Conservation (phyloP, 257 asterid genomes). For the Przewalskia tangutica region DNA sequence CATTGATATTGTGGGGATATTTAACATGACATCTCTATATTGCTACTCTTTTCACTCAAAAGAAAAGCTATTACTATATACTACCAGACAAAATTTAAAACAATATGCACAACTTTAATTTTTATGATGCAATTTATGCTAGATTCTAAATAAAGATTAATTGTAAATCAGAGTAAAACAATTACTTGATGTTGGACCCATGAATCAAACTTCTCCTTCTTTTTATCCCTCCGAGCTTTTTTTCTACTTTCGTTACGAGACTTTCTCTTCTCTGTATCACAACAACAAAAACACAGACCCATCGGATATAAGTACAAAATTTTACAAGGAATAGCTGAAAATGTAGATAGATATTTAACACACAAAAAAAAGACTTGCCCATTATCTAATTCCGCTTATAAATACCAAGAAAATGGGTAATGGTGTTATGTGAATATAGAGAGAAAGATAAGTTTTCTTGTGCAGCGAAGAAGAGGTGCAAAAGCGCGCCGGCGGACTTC, state of each 20-base stretch:
- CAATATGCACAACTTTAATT: background rate
- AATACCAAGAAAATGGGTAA: too few species aligned
- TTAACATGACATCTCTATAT: background rate
- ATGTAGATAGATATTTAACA: background rate
- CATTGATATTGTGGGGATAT: background rate
- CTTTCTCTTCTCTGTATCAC: conserved; percentile 6
- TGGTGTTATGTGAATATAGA: background rate
- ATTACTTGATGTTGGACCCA: conserved; percentile 44
- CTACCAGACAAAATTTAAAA: background rate
- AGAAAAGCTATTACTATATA: background rate
- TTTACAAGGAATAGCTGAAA: background rate
- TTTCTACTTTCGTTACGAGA: conserved; percentile 55
- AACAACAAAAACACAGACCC: too few species aligned
- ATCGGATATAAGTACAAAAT: too few species aligned
- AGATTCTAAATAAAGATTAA: background rate
- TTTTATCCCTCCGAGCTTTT: conserved; percentile 50
- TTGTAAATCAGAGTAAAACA: background rate
- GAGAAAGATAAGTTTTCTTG: background rate
- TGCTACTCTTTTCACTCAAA: background rate
- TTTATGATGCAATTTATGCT: too few species aligned
- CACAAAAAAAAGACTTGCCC: background rate
- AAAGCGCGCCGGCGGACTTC: too few species aligned
- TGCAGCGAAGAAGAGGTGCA: background rate
- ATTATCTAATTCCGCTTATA: background rate
- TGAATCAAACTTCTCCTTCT: conserved; percentile 50